Evolutionary conservation across 2,329 filamentous ascomycete genomes (phyloP).

Genomic region (Fusarium albidum): DNA sequence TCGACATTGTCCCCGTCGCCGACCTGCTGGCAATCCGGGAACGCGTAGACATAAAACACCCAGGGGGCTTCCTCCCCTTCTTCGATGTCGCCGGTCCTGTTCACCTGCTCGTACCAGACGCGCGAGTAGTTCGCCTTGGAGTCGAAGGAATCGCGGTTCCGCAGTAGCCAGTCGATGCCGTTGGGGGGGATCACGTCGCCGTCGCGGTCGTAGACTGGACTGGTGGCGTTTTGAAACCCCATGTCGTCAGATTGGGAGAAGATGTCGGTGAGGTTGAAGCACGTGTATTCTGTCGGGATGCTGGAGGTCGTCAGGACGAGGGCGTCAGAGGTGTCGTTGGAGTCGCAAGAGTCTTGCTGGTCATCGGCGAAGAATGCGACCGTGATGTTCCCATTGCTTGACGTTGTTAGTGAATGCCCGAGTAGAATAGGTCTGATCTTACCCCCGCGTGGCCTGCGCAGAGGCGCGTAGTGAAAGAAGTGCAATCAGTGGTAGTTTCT

Average conservation of each 20-base stretch:
- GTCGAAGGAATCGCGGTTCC: slow-evolving; percentile 19
- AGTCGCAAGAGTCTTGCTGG: slow-evolving; percentile 15
- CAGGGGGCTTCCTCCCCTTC: slow-evolving; percentile 18
- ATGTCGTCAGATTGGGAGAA: slow-evolving; percentile 25
- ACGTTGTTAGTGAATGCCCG: no score
- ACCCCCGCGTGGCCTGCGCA: no score
- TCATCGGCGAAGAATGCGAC: slow-evolving; percentile 19
- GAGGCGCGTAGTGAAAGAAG: no score
- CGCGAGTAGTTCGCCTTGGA: slow-evolving; percentile 23
- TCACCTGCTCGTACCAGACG: slow-evolving; percentile 23
- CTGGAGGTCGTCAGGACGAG: slow-evolving; percentile 23
- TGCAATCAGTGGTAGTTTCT: no score
- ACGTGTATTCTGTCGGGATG: slow-evolving; percentile 20
- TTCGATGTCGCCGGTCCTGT: background rate
- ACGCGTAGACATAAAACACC: slow-evolving; percentile 24
- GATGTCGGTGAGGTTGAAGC: slow-evolving; percentile 35
- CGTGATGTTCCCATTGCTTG: slow-evolving; percentile 19
- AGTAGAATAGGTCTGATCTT: no score
- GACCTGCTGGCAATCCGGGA: slow-evolving; percentile 14
- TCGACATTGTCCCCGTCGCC: slow-evolving; percentile 12
- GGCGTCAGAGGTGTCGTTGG: slow-evolving; percentile 22
- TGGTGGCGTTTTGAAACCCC: slow-evolving; percentile 18
- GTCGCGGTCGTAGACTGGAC: background rate
- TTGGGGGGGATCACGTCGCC: background rate
- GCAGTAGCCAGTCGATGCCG: slow-evolving; percentile 24